These are phyloP conservation scores for Candolleomyces aberdarensis DNA, from an alignment of 768 basidiomycete species.

Conservation along the genomic window DNA sequence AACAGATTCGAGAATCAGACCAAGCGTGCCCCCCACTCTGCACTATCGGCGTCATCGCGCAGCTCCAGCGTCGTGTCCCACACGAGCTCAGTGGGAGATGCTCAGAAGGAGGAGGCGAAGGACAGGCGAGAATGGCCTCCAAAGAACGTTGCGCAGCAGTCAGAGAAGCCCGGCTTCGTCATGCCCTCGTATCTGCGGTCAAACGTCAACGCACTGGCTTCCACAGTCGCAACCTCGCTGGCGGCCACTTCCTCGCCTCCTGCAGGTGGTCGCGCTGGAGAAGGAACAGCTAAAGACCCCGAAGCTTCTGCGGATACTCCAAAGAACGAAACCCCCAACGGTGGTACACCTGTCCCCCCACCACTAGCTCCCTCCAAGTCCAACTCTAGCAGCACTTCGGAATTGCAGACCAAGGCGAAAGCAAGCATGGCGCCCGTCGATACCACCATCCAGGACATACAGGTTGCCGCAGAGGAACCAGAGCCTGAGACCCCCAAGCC, in stretches of 20 bases:
- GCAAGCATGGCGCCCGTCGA: constrained; percentile 3
- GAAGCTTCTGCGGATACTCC: constrained; percentile 2
- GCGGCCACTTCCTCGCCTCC: background rate
- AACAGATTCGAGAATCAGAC: constrained; percentile 83
- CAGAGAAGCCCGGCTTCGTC: constrained; percentile 32
- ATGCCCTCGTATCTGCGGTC: constrained; percentile 26
- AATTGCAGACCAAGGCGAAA: background rate
- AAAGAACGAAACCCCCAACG: background rate
- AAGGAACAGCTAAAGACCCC: constrained; percentile 1
- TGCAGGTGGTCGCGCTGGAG: constrained; percentile 1
- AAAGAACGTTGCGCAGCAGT: constrained; percentile 31
- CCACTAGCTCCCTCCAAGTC: background rate
- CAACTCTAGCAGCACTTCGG: background rate
- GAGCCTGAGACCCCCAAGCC: constrained; percentile 9
- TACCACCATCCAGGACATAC: background rate
- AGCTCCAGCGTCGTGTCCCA: constrained; percentile 70
- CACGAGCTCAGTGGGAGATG: constrained; percentile 48
- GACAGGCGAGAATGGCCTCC: constrained; percentile 82
- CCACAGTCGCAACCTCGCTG: constrained; percentile 3
- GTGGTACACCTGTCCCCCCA: background rate
- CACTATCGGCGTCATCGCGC: constrained; percentile 42
- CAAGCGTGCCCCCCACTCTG: constrained; percentile 55
- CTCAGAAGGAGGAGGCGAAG: constrained; percentile 61
- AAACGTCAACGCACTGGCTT: constrained; percentile 4
- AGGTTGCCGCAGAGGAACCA: background rate